Evolutionary conservation across 2,329 filamentous ascomycete genomes (phyloP).

Genomic region (Pseudovirgaria hyperparasitica): DNA sequence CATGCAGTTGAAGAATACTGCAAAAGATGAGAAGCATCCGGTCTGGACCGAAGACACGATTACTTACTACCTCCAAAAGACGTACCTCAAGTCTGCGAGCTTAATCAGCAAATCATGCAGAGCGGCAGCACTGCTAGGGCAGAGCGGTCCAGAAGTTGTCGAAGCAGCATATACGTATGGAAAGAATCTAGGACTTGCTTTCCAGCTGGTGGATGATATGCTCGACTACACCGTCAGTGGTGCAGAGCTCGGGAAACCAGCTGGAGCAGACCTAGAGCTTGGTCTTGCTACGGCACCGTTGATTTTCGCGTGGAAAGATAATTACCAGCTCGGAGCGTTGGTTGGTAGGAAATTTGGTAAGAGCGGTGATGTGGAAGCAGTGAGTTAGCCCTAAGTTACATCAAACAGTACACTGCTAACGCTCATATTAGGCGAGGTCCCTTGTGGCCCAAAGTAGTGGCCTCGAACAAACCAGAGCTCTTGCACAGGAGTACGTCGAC

Average conservation of each 20-base stretch:
- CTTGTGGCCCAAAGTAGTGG: constrained; percentile 75
- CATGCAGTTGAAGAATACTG: constrained; percentile 98
- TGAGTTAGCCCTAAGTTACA: constrained; percentile 34
- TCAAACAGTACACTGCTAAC: constrained; percentile 11
- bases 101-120: constrained; percentile 94
- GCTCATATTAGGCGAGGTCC: constrained; percentile 57
- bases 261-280: constrained; percentile 84
- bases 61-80: constrained; percentile 93
- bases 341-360: constrained; percentile 82
- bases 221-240: constrained; percentile 86
- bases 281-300: constrained; percentile 88
- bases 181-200: constrained; percentile 84
- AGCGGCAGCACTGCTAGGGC: constrained; percentile 74
- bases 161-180: constrained; percentile 89
- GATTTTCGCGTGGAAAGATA: constrained; percentile 89
- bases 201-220: constrained; percentile 97
- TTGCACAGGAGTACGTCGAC: constrained; percentile 84
- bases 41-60: constrained; percentile 80
- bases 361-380: constrained; percentile 73
- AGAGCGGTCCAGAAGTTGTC: constrained; percentile 62
- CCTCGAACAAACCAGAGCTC: constrained; percentile 77
- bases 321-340: constrained; percentile 68
- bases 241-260: constrained; percentile 81
- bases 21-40: constrained; percentile 71
- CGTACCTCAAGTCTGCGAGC: constrained; percentile 91